Base-by-base conservation (phyloP, 441 rosid genomes). In the Pelargonium fulgidum region DNA sequence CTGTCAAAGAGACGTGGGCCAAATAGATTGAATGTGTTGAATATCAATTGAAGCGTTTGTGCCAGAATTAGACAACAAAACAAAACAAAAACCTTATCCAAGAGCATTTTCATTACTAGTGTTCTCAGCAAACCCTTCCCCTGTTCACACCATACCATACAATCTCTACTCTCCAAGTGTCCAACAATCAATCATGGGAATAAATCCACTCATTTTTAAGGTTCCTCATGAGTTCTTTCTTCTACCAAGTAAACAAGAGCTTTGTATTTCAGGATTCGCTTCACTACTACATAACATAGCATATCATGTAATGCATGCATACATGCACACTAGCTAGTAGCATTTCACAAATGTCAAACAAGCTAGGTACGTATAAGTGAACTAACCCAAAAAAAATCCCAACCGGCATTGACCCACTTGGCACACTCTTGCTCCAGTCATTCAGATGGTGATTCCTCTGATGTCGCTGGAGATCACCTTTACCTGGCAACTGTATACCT, bases 401-500 rank as follows among this genome's bases (percentile, higher is more conserved):
- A 50, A 14, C 19, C 13, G 58, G 0, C 39, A 14, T 44, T 44
- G 11, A 44, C 39, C 39, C 39, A 33, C 39, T 44, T 44, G 48
- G 11, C 48, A 44, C 48, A 29, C 59, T 63, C 50, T 52, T 64
- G 78, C 77, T 56, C 39, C 39, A 4, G 39, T 33, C 39, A 33
- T 33, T 33, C 39, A 33, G 39, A 33, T 4, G 39, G 39, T 50
- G 36, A n/a, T 36, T 62, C 58, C 68, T 68, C 64, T 19, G 71
- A 70, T 16, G 64, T 64, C 36, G 10, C 41, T 59, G 64, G 12
- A 14, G 63, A 70, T 56, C 36, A 68, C 70, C 73, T 63, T 71
- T 39, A 36, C 42, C 54, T 24, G 54, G 68, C 7, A 42, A 62
- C 33, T 41, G 73, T 22, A 73, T 65, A 69, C 77, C 73, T 42